Conservation (phyloP, 345 rosid species). For the Noccaea bulbosa region DNA sequence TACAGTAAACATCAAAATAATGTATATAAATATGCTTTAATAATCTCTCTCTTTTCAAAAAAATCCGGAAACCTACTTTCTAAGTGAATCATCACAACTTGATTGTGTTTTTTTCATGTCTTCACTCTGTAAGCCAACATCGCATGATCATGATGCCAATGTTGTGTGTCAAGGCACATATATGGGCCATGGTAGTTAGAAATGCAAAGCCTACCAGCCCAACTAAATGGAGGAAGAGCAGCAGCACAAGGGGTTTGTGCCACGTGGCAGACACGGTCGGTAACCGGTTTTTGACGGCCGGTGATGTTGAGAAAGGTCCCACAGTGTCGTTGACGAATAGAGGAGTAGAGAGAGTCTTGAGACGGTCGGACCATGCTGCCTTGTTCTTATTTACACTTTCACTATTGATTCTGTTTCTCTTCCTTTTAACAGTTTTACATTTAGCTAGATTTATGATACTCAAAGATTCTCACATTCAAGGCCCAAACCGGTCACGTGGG, state of each 20-base stretch:
- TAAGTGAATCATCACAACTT: slow-evolving; percentile 11
- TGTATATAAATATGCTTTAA: slow-evolving; percentile 19
- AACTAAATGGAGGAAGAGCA: neutral
- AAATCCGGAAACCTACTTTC: slow-evolving; percentile 16
- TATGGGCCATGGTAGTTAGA: neutral
- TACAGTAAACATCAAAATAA: slow-evolving; percentile 38
- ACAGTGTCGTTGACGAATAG: slow-evolving; percentile 40
- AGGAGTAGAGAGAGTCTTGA: neutral
- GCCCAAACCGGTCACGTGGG: slow-evolving; percentile 38
- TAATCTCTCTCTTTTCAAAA: neutral
- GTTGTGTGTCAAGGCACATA: neutral
- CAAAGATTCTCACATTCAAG: slow-evolving; percentile 28
- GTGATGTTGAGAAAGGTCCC: slow-evolving; percentile 34
- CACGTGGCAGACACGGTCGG: slow-evolving; percentile 36
- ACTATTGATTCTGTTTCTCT: neutral
- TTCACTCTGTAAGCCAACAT: slow-evolving; percentile 11
- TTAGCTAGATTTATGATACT: slow-evolving; percentile 13
- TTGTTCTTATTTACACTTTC: slow-evolving; percentile 9
- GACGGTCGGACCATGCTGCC: slow-evolving; percentile 44
- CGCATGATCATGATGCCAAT: slow-evolving; percentile 29
- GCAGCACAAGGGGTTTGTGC: slow-evolving; percentile 9
- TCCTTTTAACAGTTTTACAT: neutral
- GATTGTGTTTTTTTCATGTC: slow-evolving; percentile 9
- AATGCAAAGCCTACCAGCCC: neutral
- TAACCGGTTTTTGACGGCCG: slow-evolving; percentile 13